Evolutionary conservation across 2,329 filamentous ascomycete genomes (phyloP).

Genomic region (Teratosphaeria pseudoeucalypti): DNA sequence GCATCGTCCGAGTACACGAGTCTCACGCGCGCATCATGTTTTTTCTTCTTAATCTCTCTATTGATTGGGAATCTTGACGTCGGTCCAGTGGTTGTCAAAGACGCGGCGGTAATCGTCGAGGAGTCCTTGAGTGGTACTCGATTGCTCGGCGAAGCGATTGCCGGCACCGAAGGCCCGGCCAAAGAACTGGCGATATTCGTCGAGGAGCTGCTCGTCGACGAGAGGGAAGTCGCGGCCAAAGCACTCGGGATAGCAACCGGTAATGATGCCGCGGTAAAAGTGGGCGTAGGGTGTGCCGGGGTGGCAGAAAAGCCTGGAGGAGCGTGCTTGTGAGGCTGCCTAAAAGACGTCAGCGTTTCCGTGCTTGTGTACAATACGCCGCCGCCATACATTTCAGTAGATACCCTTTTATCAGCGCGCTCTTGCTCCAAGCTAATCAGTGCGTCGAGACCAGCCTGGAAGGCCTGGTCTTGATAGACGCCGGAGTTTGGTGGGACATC

Average conservation of each 20-base stretch:
- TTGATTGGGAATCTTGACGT: background rate
- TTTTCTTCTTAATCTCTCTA: background rate
- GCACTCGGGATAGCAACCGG: background rate
- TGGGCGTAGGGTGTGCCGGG: background rate
- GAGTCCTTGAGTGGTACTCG: background rate
- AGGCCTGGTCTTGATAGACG: background rate
- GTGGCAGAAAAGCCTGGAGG: background rate
- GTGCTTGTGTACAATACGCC: background rate
- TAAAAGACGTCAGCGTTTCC: background rate
- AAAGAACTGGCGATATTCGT: background rate
- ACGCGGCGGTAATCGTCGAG: background rate
- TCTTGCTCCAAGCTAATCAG: background rate
- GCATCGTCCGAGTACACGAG: constrained; percentile 77
- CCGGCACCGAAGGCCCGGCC: background rate
- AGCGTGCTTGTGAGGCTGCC: background rate
- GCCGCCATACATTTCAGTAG: background rate
- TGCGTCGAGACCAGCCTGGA: background rate
- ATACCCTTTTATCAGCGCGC: background rate
- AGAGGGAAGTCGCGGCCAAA: background rate
- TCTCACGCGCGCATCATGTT: constrained; percentile 31
- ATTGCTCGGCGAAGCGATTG: background rate
- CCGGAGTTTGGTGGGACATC: background rate
- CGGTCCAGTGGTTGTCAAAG: background rate
- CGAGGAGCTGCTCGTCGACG: background rate
- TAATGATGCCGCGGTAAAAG: background rate